Evolutionary conservation across 768 basidiomycete species (phyloP).

Genomic region (Podaxis carcinomalis): DNA sequence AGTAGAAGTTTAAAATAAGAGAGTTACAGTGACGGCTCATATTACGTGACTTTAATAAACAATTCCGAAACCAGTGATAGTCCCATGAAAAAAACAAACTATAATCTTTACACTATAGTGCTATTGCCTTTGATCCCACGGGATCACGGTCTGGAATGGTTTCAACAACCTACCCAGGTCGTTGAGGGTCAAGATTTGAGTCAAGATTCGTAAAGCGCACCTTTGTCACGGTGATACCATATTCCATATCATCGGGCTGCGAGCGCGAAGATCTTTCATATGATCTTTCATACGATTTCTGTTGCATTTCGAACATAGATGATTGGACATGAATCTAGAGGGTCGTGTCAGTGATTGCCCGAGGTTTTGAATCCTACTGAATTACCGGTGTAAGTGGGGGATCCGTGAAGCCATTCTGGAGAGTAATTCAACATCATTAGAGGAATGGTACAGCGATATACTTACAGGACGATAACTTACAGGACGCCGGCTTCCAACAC

Average conservation of each 20-base stretch:
- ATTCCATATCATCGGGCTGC: conserved; percentile 23
- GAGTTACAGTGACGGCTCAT: neutral
- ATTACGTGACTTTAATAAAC: neutral
- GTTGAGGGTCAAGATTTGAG: neutral
- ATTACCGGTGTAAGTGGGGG: conserved; percentile 1
- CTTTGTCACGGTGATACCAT: conserved; percentile 37
- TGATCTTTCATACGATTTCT: conserved; percentile 16
- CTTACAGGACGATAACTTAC: conserved; percentile 4
- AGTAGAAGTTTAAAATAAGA: neutral
- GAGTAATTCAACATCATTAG: neutral
- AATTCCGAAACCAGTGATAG: neutral
- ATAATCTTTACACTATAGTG: neutral
- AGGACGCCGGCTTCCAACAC: neutral
- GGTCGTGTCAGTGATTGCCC: neutral
- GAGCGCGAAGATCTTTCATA: conserved; percentile 14
- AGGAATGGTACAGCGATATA: neutral
- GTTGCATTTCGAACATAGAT: conserved; percentile 28
- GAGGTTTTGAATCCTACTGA: neutral
- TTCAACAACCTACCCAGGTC: conserved; percentile 29
- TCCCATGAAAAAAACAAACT: neutral
- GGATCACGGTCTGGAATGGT: conserved; percentile 26
- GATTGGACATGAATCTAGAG: conserved; percentile 15
- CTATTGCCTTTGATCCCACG: neutral
- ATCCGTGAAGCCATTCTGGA: neutral
- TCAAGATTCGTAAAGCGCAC: conserved; percentile 15